Evolutionary conservation across 352 stramenopile genomes (phyloP), one percentile per base, ranked within the genome.

Genomic region (Pythium chondricola): DNA sequence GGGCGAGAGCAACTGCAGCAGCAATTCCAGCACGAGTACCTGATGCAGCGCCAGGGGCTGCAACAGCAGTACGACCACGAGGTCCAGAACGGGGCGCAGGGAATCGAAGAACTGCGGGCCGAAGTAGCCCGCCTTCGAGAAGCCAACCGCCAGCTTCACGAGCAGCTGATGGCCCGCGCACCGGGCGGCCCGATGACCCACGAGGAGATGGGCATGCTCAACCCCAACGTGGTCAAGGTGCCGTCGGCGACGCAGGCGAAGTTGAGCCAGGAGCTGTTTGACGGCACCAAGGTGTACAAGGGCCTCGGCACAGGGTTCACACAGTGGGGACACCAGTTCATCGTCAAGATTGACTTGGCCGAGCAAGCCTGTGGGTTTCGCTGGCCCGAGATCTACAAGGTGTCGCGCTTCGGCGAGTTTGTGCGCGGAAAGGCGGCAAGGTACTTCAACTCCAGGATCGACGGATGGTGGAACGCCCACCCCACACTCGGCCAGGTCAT

Each of bases 201-300:
- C 36, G 43, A 9, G 11, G n/a, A 38, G 5, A 38, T 38, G 32
- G 32, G 32, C 8, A 17, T 18, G 8, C 32, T 38, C 8, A n/a
- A 38, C 16, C 32, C 32, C 8, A n/a, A 38, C 14, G 5, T 17
- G 5, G 32, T 38, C 8, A 7, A 6, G 6, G 32, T 38, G 8
- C 43, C 22, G 4, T 29, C 11, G 6, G 13, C 21, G 22, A 50
- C 2, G 17, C 11, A 37, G 3, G 20, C 17, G 17, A 25, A 31
- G 42, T 25, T 36, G 16, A 52, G 6, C 6, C 21, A 3, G 16
- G 24, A 30, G 14, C 21, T 2, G 13, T 54, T 54, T 24, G 27
- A 54, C 8, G 47, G 47, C 20, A 54, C 10, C 8, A 36, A 54
- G 20, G 14, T 47, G 11, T 54, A 54, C 35, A 16, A 33, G 14